A percentile compares a stretch with the other conserved stretches of the same genome.
phyloP scores from a whole-genome alignment of 1,284 basidiomycete species.

The Cerioporus squamosus region DNA sequence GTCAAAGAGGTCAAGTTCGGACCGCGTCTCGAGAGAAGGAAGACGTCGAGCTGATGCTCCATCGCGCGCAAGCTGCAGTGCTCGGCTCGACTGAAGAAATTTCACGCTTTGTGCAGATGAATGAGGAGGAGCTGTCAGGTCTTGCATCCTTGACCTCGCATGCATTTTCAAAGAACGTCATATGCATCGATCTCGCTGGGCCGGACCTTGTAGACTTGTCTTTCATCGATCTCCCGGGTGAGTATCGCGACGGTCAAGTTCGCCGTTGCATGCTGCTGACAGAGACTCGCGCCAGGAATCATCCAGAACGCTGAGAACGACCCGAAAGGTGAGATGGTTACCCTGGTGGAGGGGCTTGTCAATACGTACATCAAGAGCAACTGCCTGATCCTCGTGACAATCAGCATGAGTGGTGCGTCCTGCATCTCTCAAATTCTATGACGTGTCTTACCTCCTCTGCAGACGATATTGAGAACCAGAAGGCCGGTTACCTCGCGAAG shows the following conservation, averaged over 20 bases:
- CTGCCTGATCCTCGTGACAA: slow-evolving; percentile 57
- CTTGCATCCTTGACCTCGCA: slow-evolving; percentile 19
- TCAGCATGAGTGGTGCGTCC: slow-evolving; percentile 61
- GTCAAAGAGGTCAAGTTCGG: slow-evolving; percentile 43
- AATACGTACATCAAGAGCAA: slow-evolving; percentile 46
- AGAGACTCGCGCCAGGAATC: slow-evolving; percentile 41
- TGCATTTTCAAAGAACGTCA: slow-evolving; percentile 47
- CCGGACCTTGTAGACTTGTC: slow-evolving; percentile 48
- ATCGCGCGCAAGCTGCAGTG: slow-evolving; percentile 50
- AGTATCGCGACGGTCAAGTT: neutral
- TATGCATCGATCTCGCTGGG: slow-evolving; percentile 50
- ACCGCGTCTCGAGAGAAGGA: slow-evolving; percentile 36
- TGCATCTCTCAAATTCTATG: neutral
- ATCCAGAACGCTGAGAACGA: slow-evolving; percentile 55
- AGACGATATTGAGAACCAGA: slow-evolving; percentile 74
- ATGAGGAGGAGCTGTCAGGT: slow-evolving; percentile 17
- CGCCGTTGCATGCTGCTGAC: slow-evolving; percentile 21
- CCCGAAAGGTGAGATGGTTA: slow-evolving; percentile 33
- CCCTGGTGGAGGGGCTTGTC: slow-evolving; percentile 51
- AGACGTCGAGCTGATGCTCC: slow-evolving; percentile 44
- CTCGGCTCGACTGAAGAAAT: slow-evolving; percentile 39
- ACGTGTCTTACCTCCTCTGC: neutral
- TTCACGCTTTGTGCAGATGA: slow-evolving; percentile 30
- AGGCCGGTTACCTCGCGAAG: slow-evolving; percentile 55
- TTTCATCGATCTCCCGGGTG: slow-evolving; percentile 49